Evolutionary conservation across 2,329 filamentous ascomycete genomes (phyloP).

Genomic region (Sarocladium brachiariae): DNA sequence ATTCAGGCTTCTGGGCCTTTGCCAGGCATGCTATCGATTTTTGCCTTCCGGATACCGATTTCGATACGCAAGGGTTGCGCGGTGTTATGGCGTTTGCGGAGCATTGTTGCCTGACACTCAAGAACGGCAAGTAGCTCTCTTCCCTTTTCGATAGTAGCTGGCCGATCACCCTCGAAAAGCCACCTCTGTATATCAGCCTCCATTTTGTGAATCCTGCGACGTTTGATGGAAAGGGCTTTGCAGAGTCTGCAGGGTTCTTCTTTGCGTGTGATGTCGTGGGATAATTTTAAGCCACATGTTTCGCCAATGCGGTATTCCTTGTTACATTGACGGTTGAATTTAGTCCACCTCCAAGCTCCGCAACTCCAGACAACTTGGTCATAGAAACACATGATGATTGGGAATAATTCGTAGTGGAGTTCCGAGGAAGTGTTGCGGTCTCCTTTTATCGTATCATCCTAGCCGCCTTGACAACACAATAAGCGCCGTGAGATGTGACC

Average conservation of each 20-base stretch:
- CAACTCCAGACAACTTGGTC: conserved; percentile 14
- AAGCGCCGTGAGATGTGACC: conserved; percentile 3
- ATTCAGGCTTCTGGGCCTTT: neutral
- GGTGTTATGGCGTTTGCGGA: neutral
- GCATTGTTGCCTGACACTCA: neutral
- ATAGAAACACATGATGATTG: conserved; percentile 16
- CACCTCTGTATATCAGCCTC: neutral
- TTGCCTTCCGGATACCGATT: neutral
- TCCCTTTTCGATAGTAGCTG: neutral
- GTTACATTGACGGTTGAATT: conserved; percentile 69
- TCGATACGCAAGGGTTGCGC: neutral
- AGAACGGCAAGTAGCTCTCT: neutral
- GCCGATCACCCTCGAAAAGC: neutral
- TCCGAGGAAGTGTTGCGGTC: neutral
- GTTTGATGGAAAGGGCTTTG: conserved; percentile 7
- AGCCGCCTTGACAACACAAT: neutral
- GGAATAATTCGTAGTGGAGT: neutral
- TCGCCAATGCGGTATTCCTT: conserved; percentile 75
- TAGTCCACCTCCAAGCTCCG: conserved; percentile 15
- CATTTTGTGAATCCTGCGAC: neutral
- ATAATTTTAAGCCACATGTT: conserved; percentile 69
- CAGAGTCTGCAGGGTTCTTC: neutral
- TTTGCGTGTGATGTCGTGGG: neutral
- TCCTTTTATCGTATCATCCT: neutral
- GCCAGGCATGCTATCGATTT: neutral